Evolutionary conservation across 2,329 filamentous ascomycete species (phyloP), one percentile per base, ranked within the genome.

Genomic region (Teratosphaeria pseudoeucalypti): DNA sequence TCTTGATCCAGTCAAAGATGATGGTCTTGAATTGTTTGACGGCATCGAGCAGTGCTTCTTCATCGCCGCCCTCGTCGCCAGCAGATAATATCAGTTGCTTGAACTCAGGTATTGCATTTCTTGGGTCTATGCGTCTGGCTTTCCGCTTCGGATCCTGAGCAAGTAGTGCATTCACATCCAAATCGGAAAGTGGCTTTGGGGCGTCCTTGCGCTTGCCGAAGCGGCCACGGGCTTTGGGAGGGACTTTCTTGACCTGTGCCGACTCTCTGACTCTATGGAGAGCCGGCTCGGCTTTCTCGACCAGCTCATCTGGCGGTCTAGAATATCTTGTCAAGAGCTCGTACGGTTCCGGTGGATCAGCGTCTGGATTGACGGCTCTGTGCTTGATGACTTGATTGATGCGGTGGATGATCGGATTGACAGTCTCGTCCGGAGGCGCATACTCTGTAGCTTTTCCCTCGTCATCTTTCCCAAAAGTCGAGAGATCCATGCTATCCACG

Each of bases 401-500:
- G 34, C 91, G 87, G 73, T 97, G 92, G n/a, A 97, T 81, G 4
- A 88, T 77, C 3, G 92, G 91, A 27, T 90, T 91, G 72, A 85
- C 97, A 0, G 86, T 86, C 55, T 95, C 90, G 49, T 95, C 89
- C 55, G 92, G 82, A 0, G 85, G 78, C 52, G 88, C 85, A 61
- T 89, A 92, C 69, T 96, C 90, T 1, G 76, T 71, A 1, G 77
- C 74, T 10, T 83, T 73, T 12, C 86, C 89, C 52, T 92, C 82
- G 54, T 94, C 89, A 67, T 95, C 87, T 54, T 79, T 81, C 10
- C 81, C 87, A 67, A 87, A 85, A 0, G 73, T 79, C 1, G 87
- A 87, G 2, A 99, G 77, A 68, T 96, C 92, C 92, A 99, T 96
- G 7, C 84, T 85, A 71, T 97, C 90, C 7, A 99, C 90, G 66